Conservation (phyloP, 345 rosid genomes). For the Syzygium aromaticum region DNA sequence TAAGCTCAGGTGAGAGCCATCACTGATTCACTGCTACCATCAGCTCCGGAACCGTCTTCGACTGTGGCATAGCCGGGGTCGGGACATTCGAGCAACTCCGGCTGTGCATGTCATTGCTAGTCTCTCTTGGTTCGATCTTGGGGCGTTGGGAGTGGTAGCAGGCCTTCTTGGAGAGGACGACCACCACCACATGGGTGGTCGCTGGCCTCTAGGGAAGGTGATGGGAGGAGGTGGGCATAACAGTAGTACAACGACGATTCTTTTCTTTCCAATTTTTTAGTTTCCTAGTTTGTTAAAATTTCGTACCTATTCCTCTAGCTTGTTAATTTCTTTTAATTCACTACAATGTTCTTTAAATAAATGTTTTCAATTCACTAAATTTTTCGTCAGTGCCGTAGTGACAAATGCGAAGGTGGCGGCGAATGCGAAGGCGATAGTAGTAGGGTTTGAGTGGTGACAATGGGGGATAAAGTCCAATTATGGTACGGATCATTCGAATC, state of each 20-base stretch:
- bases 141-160: neutral
- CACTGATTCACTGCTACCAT: neutral
- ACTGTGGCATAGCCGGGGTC: neutral
- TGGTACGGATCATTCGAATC: neutral
- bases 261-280: neutral
- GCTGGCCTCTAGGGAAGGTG: neutral
- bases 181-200: neutral
- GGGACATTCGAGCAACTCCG: neutral
- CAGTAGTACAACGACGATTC: neutral
- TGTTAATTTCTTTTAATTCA: too few relatives aligned
- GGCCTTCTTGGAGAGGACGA: neutral
- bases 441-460: neutral
- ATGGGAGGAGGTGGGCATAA: neutral
- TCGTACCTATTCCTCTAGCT: neutral
- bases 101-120: neutral
- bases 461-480: neutral
- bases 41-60: neutral
- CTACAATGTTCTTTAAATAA: too few relatives aligned
- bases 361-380: too few relatives aligned
- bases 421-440: neutral
- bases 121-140: neutral
- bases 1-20: neutral
- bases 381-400: fast-evolving
- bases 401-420: neutral
- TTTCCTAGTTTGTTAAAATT: neutral